A percentile compares a stretch with the other conserved stretches of the same genome.
Evolutionary conservation across 495 filamentous ascomycete genomes (phyloP).

Genomic region (Peziza echinospora): DNA sequence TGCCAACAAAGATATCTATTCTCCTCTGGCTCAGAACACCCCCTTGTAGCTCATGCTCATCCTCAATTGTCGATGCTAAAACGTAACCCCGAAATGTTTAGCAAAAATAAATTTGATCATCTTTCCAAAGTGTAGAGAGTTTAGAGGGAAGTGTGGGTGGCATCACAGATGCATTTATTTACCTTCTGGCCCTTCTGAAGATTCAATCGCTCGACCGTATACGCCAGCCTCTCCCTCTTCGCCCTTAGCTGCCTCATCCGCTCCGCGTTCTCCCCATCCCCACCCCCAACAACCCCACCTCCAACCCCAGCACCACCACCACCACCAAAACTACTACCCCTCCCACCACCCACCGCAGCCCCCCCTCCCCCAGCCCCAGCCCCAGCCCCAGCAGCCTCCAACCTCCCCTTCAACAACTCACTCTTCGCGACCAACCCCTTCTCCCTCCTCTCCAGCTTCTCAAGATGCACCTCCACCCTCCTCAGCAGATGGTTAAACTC

Average conservation of each 20-base stretch:
- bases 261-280: slow-evolving; percentile 30
- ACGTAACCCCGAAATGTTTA: slow-evolving; percentile 35
- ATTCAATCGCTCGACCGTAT: slow-evolving; percentile 50
- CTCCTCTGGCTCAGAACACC: background rate
- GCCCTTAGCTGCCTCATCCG: slow-evolving; percentile 41
- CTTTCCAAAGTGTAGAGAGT: too few species aligned
- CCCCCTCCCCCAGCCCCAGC: slow-evolving; percentile 8
- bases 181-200: slow-evolving; percentile 31
- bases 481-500: slow-evolving; percentile 46
- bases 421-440: slow-evolving; percentile 44
- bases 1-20: too few species aligned
- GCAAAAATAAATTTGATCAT: background rate
- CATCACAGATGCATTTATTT: too few species aligned
- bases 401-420: slow-evolving; percentile 47
- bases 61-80: slow-evolving; percentile 48
- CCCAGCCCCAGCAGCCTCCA: slow-evolving; percentile 19
- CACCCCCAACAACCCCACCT: slow-evolving; percentile 16
- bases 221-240: slow-evolving; percentile 59
- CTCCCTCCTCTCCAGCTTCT: slow-evolving; percentile 49
- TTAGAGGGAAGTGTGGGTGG: too few species aligned
- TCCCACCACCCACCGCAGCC: slow-evolving; percentile 12
- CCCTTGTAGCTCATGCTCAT: slow-evolving; percentile 38
- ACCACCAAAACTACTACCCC: slow-evolving; percentile 2
- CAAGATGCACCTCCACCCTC: slow-evolving; percentile 44
- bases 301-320: slow-evolving; percentile 16